These are phyloP conservation scores for Leishmania martiniquensis DNA, from an alignment of 208 protist species.

Conservation along the genomic window DNA sequence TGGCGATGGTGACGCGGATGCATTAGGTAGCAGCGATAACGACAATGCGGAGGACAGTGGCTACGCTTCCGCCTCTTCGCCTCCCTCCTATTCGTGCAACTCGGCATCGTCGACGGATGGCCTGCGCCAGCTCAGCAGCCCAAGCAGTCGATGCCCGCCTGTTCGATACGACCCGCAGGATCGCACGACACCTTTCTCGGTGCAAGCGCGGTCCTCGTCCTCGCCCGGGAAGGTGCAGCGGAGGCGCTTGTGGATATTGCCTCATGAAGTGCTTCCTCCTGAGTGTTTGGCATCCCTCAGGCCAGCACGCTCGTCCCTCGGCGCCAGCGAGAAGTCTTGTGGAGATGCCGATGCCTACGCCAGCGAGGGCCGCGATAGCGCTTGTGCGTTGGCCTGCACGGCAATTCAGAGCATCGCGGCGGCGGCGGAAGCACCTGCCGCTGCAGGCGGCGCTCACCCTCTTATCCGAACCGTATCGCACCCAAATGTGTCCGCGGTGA, in stretches of 20 bases:
- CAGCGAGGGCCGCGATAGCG: neutral
- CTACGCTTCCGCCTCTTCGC: neutral
- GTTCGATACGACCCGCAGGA: slow-evolving; percentile 23
- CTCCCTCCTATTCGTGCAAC: neutral
- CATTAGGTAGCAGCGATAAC: neutral
- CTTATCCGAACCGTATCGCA: neutral
- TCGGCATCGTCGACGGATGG: neutral
- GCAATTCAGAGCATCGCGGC: slow-evolving; percentile 19
- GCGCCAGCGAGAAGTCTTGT: neutral
- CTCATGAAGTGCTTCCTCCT: slow-evolving; percentile 3
- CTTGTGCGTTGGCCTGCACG: slow-evolving; percentile 4
- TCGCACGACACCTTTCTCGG: neutral
- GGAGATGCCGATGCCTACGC: neutral
- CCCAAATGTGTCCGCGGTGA: neutral
- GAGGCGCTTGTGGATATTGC: slow-evolving; percentile 25
- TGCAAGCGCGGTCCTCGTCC: neutral
- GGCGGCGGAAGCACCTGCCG: neutral
- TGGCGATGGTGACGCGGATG: neutral
- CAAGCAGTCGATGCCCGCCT: neutral
- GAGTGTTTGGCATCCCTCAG: neutral
- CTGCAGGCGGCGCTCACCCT: neutral
- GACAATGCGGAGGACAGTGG: neutral
- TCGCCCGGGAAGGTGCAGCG: neutral
- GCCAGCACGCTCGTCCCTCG: neutral
- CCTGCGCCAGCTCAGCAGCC: neutral